Evolutionary conservation across 805 yeast species (phyloP), one percentile per base, ranked within the genome.

Genomic region (Blastobotrys terrestris): DNA sequence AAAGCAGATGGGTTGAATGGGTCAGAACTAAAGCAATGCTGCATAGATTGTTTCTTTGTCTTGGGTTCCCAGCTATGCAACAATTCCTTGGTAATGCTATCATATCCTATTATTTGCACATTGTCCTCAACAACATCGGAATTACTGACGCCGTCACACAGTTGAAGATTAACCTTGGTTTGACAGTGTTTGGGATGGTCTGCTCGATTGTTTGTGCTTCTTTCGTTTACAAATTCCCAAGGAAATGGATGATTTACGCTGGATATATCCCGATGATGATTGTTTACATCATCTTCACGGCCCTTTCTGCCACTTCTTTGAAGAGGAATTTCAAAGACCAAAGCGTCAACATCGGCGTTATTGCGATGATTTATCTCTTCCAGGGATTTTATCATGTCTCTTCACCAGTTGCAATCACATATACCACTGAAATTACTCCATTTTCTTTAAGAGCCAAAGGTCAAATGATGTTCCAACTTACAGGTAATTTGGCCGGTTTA

Each of bases 41-140:
- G n/a, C 53, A 49, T 31, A 47, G 56, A 11, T 40, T 57, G 21
- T 21, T 31, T 40, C 16, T 55, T 14, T 14, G 26, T 14, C 8
- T 53, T 11, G 20, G n/a, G 20, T 20, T 53, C 16, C 51, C 56
- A 2, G 42, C 44, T 13, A 49, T 53, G 53, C 26, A 39, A 8
- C 58, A 55, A 46, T 46, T 48, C 46, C 49, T 49, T 20, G 59
- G 59, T 13, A 56, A 56, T 46, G 55, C 56, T 15, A 15, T 56
- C 3, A 40, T 52, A 2, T 51, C 56, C 14, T 78, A 77, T 69
- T 78, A 77, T 64, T 65, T 78, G 57, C 68, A 71, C 56, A 71
- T 72, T 58, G 83, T 81, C n/a, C 70, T 80, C 55, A 62, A 68
- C 54, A 74, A 79, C 22, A 77, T 79, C 61, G 84, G 84, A 53